Percentiles rank a stretch among this genome's conserved stretches.
These are phyloP conservation scores for Aschersonia sp. DNA, from an alignment of 2,329 filamentous ascomycete genomes.

Conservation along the genomic window DNA sequence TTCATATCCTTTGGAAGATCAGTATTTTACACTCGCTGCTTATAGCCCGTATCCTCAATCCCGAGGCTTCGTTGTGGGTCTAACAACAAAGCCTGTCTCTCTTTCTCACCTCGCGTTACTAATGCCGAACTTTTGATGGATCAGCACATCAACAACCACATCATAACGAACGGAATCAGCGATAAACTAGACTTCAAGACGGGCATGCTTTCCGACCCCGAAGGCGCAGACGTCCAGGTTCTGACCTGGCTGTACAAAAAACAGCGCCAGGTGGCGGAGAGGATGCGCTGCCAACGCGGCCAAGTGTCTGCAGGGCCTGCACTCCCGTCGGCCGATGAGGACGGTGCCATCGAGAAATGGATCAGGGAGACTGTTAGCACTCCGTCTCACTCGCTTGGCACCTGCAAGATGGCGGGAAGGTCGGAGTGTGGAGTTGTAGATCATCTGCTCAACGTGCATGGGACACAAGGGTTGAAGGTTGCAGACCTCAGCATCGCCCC, in stretches of 20 bases:
- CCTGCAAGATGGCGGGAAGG: conserved; percentile 24
- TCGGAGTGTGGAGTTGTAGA: conserved; percentile 25
- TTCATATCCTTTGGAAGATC: conserved; percentile 12
- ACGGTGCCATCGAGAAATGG: conserved; percentile 27
- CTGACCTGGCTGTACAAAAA: conserved; percentile 49
- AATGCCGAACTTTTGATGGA: no score
- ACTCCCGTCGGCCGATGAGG: conserved; percentile 25
- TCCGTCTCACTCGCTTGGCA: conserved; percentile 27
- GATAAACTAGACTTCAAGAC: conserved; percentile 29
- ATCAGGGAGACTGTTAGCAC: conserved; percentile 20
- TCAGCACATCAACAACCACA: no score
- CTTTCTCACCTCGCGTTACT: no score
- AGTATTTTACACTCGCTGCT: conserved; percentile 35
- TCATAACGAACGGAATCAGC: no score
- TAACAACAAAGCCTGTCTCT: no score
- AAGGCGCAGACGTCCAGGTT: conserved; percentile 38
- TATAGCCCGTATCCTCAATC: conserved; percentile 42
- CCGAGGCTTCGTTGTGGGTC: conserved; percentile 23
- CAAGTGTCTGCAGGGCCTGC: conserved; percentile 22
- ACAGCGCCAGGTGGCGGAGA: conserved; percentile 40
- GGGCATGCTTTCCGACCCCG: conserved; percentile 35
- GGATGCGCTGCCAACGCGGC: conserved; percentile 35
- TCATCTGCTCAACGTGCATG: conserved; percentile 23
- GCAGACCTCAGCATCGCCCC: conserved; percentile 19
- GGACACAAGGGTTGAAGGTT: conserved; percentile 22